phyloP scores from a whole-genome alignment of 164 flowering plant genomes.

The Vitis labrusca region DNA sequence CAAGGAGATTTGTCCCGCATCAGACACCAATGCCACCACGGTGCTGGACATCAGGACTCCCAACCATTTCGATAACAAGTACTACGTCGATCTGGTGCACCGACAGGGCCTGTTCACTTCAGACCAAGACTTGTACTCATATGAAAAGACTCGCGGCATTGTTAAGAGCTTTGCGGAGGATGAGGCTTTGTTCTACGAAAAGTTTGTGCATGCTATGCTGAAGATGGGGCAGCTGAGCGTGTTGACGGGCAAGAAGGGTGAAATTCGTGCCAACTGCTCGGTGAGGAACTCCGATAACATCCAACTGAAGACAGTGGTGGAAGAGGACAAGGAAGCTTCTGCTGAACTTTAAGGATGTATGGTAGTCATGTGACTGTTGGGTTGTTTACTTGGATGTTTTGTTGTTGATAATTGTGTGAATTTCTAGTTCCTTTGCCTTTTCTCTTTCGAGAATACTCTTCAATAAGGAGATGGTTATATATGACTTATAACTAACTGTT shows the following conservation, averaged over 20 bases:
- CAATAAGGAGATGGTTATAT: no score
- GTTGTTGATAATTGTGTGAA: no score
- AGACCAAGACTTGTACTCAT: conserved; percentile 60
- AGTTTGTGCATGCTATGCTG: conserved; percentile 42
- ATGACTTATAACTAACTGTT: no score
- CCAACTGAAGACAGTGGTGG: conserved; percentile 18
- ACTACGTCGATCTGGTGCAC: conserved; percentile 65
- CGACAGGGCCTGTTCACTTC: conserved; percentile 67
- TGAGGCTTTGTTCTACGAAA: conserved; percentile 45
- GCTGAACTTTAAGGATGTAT: conserved; percentile 2
- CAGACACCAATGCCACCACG: conserved; percentile 29
- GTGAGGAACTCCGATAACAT: conserved; percentile 33
- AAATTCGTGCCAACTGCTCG: conserved; percentile 61
- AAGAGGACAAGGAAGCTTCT: conserved; percentile 22
- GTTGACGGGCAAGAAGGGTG: conserved; percentile 58
- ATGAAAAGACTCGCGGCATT: conserved; percentile 38
- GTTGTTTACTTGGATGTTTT: no score
- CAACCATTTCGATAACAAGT: conserved; percentile 58
- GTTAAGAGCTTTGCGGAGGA: conserved; percentile 50
- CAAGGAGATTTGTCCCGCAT: conserved; percentile 32
- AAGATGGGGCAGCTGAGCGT: conserved; percentile 71
- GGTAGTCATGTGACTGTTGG: no score
- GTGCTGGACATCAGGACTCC: conserved; percentile 43
- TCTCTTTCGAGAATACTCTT: no score
- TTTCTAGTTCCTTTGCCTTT: no score